phyloP scores from a whole-genome alignment of 2,329 filamentous ascomycete species.

The Colletotrichum abscissum region DNA sequence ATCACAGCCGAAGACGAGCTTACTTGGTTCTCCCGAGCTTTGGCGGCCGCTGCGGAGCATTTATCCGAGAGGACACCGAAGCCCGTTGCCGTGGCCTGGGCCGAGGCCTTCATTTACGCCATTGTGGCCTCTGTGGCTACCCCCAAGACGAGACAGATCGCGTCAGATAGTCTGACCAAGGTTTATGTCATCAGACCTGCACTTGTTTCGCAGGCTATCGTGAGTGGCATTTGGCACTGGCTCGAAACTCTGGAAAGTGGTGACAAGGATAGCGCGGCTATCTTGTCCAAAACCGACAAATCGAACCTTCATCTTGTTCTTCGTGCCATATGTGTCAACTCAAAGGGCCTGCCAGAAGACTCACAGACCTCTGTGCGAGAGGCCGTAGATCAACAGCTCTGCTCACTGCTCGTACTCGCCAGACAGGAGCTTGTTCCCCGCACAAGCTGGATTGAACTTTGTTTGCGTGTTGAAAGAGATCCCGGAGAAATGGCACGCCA shows the following conservation, averaged over 20 bases:
- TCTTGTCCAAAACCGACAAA: conserved; percentile 72
- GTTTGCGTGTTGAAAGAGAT: conserved; percentile 82
- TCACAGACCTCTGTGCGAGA: conserved; percentile 52
- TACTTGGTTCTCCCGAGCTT: conserved; percentile 78
- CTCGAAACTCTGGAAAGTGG: conserved; percentile 72
- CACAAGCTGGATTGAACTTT: conserved; percentile 89
- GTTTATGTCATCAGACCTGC: conserved; percentile 72
- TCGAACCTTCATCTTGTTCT: conserved; percentile 71
- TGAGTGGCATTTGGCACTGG: conserved; percentile 84
- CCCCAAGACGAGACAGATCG: conserved; percentile 72
- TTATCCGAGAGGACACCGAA: conserved; percentile 61
- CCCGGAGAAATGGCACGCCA: conserved; percentile 81
- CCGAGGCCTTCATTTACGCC: conserved; percentile 84
- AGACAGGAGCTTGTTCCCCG: conserved; percentile 81
- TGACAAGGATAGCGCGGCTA: conserved; percentile 83
- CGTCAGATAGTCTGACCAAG: conserved; percentile 69
- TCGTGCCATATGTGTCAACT: conserved; percentile 71
- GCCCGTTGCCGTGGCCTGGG: conserved; percentile 77
- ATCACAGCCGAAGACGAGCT: conserved; percentile 79
- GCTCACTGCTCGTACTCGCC: conserved; percentile 81
- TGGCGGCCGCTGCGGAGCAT: conserved; percentile 69
- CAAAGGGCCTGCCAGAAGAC: conserved; percentile 60
- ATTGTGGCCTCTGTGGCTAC: conserved; percentile 73
- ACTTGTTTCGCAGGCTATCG: conserved; percentile 70
- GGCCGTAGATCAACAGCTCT: conserved; percentile 72